Conservation (phyloP, 768 basidiomycete species). For the Pulveroboletus sp. region DNA sequence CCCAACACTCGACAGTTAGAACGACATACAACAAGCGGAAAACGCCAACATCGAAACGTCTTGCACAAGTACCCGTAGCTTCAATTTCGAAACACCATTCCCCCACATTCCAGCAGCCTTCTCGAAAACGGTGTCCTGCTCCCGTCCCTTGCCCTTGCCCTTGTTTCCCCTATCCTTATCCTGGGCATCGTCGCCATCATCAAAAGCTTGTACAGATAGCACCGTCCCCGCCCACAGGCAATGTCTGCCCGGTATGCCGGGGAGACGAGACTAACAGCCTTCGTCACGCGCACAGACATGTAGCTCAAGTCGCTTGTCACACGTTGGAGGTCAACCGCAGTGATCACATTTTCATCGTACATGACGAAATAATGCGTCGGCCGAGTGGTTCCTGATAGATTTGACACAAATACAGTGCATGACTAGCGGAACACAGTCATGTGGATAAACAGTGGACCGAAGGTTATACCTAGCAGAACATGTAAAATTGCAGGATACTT, state of each 20-base stretch:
- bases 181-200: constrained; percentile 17
- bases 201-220: constrained; percentile 45
- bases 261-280: constrained; percentile 35
- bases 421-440: too few species aligned
- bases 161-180: constrained; percentile 23
- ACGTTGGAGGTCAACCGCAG: constrained; percentile 45
- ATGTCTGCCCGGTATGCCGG: constrained; percentile 41
- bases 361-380: constrained; percentile 55
- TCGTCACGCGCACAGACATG: constrained; percentile 57
- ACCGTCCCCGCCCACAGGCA: constrained; percentile 50
- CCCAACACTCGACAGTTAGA: too few species aligned
- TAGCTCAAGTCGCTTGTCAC: constrained; percentile 51
- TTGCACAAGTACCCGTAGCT: constrained; percentile 51
- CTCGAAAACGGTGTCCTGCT: constrained; percentile 45
- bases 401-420: too few species aligned
- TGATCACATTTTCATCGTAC: constrained; percentile 48
- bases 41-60: not conserved
- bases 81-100: constrained; percentile 44
- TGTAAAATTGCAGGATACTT: too few species aligned
- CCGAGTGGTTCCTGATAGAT: constrained; percentile 39
- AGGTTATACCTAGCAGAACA: too few species aligned
- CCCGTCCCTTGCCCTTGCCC: constrained; percentile 30
- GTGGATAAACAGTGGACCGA: too few species aligned
- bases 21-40: too few species aligned
- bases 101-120: constrained; percentile 56